Evolutionary conservation across 768 basidiomycete genomes (phyloP).

Genomic region (Tubosaeta brunneosetosa): DNA sequence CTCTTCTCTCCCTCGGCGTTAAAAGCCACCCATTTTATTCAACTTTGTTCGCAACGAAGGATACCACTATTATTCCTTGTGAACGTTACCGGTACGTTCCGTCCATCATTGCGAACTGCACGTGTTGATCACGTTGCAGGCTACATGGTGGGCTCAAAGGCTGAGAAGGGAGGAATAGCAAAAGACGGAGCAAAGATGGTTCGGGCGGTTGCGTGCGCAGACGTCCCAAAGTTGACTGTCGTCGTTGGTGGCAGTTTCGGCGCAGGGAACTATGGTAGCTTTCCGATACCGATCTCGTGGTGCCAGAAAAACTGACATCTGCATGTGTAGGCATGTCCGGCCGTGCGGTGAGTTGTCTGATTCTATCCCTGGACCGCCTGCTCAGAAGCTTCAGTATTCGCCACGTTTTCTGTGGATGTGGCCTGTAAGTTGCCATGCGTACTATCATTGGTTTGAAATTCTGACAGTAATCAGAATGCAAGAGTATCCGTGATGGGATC

Average conservation of each 20-base stretch:
- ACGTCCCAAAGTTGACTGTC: conserved; percentile 92
- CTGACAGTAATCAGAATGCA: conserved; percentile 55
- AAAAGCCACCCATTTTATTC: conserved; percentile 94
- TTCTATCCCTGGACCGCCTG: not conserved
- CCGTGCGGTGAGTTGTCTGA: conserved; percentile 61
- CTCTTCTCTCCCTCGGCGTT: conserved; percentile 90
- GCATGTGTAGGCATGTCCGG: conserved; percentile 76
- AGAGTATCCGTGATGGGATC: conserved; percentile 96
- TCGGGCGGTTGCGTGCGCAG: conserved; percentile 87
- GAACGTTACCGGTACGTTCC: conserved; percentile 74
- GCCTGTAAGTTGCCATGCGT: conserved; percentile 57
- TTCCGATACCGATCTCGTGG: conserved; percentile 1
- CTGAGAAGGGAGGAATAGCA: conserved; percentile 90
- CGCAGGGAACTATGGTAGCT: conserved; percentile 88
- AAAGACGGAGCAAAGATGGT: conserved; percentile 98
- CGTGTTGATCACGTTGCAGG: conserved; percentile 36
- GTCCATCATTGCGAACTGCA: not conserved
- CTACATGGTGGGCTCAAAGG: conserved; percentile 97
- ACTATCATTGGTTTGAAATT: conserved; percentile 4
- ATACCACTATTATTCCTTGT: conserved; percentile 92
- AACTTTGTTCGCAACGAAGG: conserved; percentile 85
- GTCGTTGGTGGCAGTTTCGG: conserved; percentile 92
- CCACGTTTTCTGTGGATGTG: conserved; percentile 98
- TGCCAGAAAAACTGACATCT: conserved; percentile 10
- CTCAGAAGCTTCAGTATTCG: conserved; percentile 57